phyloP scores from a whole-genome alignment of 2,329 filamentous ascomycete species.

The Samsoniella hepiali region DNA sequence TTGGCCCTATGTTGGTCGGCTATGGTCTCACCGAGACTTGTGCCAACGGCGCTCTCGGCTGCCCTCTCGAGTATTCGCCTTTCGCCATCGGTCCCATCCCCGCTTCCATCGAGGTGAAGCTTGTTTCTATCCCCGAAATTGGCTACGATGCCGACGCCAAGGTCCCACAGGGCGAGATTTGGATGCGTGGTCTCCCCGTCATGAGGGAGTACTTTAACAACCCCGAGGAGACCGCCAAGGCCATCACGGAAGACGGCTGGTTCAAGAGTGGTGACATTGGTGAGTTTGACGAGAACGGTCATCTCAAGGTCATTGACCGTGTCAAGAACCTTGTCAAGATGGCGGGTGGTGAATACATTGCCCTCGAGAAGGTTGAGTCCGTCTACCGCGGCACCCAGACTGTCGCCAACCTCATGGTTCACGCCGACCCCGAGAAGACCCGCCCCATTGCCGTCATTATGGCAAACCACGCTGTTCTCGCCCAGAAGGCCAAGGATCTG shows the following conservation, averaged over 20 bases:
- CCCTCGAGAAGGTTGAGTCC: slow-evolving; percentile 91
- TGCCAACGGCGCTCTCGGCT: slow-evolving; percentile 77
- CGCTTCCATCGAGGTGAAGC: slow-evolving; percentile 78
- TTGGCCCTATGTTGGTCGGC: slow-evolving; percentile 90
- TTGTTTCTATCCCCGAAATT: slow-evolving; percentile 87
- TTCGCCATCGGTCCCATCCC: slow-evolving; percentile 74
- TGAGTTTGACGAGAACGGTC: slow-evolving; percentile 76
- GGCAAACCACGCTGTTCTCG: slow-evolving; percentile 61
- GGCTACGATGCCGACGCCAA: slow-evolving; percentile 73
- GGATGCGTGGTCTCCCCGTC: slow-evolving; percentile 75
- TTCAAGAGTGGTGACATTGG: slow-evolving; percentile 97
- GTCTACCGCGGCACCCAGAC: slow-evolving; percentile 78
- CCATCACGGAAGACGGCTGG: slow-evolving; percentile 83
- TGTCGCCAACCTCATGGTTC: slow-evolving; percentile 83
- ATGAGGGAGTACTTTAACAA: slow-evolving; percentile 79
- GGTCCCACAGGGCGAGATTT: slow-evolving; percentile 88
- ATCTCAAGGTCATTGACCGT: slow-evolving; percentile 85
- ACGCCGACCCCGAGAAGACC: slow-evolving; percentile 70
- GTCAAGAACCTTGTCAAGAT: slow-evolving; percentile 99
- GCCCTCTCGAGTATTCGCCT: slow-evolving; percentile 80
- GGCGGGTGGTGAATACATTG: slow-evolving; percentile 92
- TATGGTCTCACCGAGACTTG: slow-evolving; percentile 95
- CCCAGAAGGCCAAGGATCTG: slow-evolving; percentile 55
- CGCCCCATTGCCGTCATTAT: slow-evolving; percentile 81
- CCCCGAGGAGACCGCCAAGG: slow-evolving; percentile 76